phyloP scores from a whole-genome alignment of 768 basidiomycete species.

The Auriscalpium vulgare region DNA sequence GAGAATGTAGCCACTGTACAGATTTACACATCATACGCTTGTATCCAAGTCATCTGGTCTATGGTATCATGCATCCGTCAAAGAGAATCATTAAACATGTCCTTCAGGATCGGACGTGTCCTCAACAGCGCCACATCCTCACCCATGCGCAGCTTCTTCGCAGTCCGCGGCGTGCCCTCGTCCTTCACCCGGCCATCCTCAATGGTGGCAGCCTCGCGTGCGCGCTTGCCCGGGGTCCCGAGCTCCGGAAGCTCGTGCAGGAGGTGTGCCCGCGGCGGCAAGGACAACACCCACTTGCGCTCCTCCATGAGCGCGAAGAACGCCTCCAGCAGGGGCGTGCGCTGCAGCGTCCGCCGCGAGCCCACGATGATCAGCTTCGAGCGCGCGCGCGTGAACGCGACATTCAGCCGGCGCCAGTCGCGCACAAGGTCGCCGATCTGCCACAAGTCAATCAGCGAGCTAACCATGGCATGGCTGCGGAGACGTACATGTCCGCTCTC shows the following conservation, averaged over 20 bases:
- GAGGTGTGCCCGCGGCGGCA: conserved; percentile 47
- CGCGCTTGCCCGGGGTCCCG: background rate
- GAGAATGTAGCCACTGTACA: too few species aligned
- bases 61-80: background rate
- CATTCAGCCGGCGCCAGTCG: conserved; percentile 96
- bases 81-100: conserved; percentile 40
- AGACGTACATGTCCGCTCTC: conserved; percentile 57
- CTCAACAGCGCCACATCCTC: conserved; percentile 38
- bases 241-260: conserved; percentile 4
- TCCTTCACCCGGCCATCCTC: conserved; percentile 3
- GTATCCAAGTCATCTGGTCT: too few species aligned
- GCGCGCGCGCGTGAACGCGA: conserved; percentile 89
- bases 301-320: conserved; percentile 76
- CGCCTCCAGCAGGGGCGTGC: conserved; percentile 51
- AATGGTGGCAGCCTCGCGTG: conserved; percentile 11
- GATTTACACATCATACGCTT: too few species aligned
- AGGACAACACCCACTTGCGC: conserved; percentile 59
- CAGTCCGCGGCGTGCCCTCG: conserved; percentile 6
- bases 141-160: conserved; percentile 29
- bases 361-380: conserved; percentile 90
- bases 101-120: conserved; percentile 52
- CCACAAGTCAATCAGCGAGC: background rate
- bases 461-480: background rate
- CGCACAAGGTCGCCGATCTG: conserved; percentile 89
- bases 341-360: conserved; percentile 67